These are phyloP conservation scores for Xylariaceae sp. DNA, from an alignment of 2,329 filamentous ascomycete species.

Conservation along the genomic window DNA sequence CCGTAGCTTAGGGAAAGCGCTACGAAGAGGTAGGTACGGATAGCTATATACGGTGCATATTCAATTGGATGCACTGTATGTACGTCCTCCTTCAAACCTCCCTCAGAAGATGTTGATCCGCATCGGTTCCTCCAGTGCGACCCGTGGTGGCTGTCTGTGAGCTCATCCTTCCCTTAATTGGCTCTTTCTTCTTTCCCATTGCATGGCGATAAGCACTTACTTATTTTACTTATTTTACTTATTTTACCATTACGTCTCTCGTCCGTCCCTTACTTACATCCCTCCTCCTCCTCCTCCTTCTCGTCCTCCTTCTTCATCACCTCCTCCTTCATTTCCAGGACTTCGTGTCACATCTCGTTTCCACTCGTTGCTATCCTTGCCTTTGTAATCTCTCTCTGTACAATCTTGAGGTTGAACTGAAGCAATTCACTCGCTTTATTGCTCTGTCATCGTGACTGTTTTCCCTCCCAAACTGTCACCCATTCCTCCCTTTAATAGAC, in stretches of 20 bases:
- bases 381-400: conserved; percentile 4
- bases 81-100: background rate
- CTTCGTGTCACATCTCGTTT: background rate
- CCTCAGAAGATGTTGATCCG: background rate
- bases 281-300: conserved; percentile 3
- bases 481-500: conserved; percentile 9
- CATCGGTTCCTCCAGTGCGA: background rate
- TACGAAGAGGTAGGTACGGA: background rate
- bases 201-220: background rate
- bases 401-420: conserved; percentile 12
- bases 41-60: background rate
- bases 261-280: background rate
- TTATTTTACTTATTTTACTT: background rate
- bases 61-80: background rate
- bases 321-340: conserved; percentile 9
- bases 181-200: background rate
- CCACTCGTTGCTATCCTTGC: conserved; percentile 23
- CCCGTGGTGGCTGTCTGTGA: background rate
- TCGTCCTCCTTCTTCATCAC: background rate
- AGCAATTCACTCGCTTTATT: conserved; percentile 31
- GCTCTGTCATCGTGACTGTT: conserved; percentile 18
- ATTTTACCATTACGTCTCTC: conserved; percentile 6
- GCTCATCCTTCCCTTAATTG: background rate
- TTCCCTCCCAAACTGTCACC: conserved; percentile 7
- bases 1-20: no score